Conservation (phyloP, 805 yeast species). For the Wilhelminamyces savonicus region DNA sequence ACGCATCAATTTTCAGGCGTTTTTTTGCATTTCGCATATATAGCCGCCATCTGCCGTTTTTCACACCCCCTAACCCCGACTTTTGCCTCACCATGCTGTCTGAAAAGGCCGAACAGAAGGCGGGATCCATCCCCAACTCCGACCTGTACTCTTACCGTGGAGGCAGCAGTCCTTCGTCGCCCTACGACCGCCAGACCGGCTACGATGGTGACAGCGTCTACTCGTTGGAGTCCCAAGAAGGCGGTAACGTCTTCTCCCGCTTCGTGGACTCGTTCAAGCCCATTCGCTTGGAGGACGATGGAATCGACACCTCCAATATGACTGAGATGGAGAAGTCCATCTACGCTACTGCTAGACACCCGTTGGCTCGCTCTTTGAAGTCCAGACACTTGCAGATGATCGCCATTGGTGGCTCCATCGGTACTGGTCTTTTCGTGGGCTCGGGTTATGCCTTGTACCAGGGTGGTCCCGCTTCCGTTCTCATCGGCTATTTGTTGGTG, state of each 20-base stretch:
- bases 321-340: slow-evolving; percentile 33
- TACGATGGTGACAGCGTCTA: too few relatives aligned
- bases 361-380: slow-evolving; percentile 38
- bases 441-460: slow-evolving; percentile 11
- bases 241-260: slow-evolving; percentile 10
- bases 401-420: slow-evolving; percentile 81
- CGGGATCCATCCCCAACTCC: too few relatives aligned
- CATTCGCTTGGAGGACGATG: slow-evolving; percentile 27
- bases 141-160: too few relatives aligned
- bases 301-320: slow-evolving; percentile 35
- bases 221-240: too few relatives aligned
- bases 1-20: too few relatives aligned
- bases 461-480: slow-evolving; percentile 15
- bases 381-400: slow-evolving; percentile 64
- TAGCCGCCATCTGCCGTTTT: too few relatives aligned
- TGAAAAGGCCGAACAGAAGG: too few relatives aligned
- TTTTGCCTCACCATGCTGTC: too few relatives aligned
- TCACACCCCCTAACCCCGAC: too few relatives aligned
- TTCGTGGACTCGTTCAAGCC: slow-evolving; percentile 34
- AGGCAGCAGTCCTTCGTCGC: too few relatives aligned
- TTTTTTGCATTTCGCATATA: too few relatives aligned
- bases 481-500: slow-evolving; percentile 12
- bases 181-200: too few relatives aligned
- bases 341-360: slow-evolving; percentile 37
- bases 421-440: slow-evolving; percentile 51